Percentiles rank a stretch among this genome's conserved stretches.
phyloP scores from a whole-genome alignment of 768 basidiomycete genomes.

The Kwoniella bestiolae region DNA sequence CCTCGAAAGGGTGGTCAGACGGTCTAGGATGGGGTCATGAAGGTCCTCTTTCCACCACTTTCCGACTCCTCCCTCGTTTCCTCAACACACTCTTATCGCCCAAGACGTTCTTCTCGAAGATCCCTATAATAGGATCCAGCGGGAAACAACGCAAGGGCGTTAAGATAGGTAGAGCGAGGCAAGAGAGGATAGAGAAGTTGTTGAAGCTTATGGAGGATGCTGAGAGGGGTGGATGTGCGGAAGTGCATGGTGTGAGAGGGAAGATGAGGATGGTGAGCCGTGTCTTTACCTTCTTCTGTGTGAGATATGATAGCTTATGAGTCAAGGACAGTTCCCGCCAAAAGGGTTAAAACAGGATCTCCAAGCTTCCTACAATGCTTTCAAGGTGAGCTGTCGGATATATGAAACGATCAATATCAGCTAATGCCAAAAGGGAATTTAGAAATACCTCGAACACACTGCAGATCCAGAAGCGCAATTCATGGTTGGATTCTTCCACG shows the following conservation, averaged over 20 bases:
- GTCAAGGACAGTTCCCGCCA: slow-evolving; percentile 43
- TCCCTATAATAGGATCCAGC: slow-evolving; percentile 14
- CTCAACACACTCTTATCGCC: slow-evolving; percentile 40
- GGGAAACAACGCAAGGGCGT: slow-evolving; percentile 12
- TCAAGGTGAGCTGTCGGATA: slow-evolving; percentile 61
- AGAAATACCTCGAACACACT: slow-evolving; percentile 59
- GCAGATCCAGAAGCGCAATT: slow-evolving; percentile 85
- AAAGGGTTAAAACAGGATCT: slow-evolving; percentile 50
- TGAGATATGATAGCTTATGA: neutral
- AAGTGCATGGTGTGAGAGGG: slow-evolving; percentile 32
- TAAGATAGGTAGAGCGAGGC: slow-evolving; percentile 28
- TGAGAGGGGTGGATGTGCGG: slow-evolving; percentile 38
- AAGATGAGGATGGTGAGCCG: slow-evolving; percentile 43
- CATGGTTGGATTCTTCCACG: slow-evolving; percentile 81
- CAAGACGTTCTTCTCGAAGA: slow-evolving; percentile 22
- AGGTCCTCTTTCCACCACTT: slow-evolving; percentile 45
- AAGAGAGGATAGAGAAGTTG: slow-evolving; percentile 39
- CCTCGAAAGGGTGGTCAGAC: slow-evolving; percentile 38
- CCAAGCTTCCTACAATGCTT: slow-evolving; percentile 26
- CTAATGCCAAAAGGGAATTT: neutral
- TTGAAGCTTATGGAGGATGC: slow-evolving; percentile 34
- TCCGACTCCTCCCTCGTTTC: slow-evolving; percentile 41
- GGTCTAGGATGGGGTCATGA: slow-evolving; percentile 58
- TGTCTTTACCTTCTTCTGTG: neutral
- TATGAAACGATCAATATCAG: neutral